Evolutionary conservation across 2,329 filamentous ascomycete species (phyloP), one percentile per base, ranked within the genome.

Genomic region (Penicillium sp.): DNA sequence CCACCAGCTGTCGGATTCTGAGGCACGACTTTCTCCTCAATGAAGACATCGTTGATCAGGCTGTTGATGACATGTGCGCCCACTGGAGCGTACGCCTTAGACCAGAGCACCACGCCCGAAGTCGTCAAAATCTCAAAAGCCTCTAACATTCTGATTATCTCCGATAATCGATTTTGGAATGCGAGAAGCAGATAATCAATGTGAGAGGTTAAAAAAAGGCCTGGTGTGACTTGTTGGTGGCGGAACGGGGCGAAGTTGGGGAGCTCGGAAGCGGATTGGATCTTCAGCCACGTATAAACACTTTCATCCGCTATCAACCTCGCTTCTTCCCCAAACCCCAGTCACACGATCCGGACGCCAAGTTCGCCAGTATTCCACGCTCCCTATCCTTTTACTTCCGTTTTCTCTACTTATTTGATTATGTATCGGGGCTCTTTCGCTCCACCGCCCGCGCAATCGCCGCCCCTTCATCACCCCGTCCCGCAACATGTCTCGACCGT

Each of bases 401-500:
- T 47, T 53, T 40, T 20, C n/a, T 22, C 26, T 43, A 40, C 35
- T 57, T 50, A 59, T 26, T 50, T 55, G 45, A 68, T 38, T 59
- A 97, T 97, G 93, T 93, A 97, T 79, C 89, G 92, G 74, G 82
- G 88, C 72, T 82, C 85, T 53, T 96, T 94, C 79, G 85, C 86
- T 75, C 89, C 92, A 71, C 81, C 83, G 63, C 85, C 85, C 31
- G 85, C 86, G 58, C 85, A 87, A 67, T 96, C 92, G 72, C 93
- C 92, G 72, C 92, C 93, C 64, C 86, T 97, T 67, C 94, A 97
- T 77, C 94, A 97, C 74, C 94, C 94, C 56, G 92, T 97, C 57
- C 94, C 94, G 60, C 94, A 99, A 77, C 94, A 99, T 82, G 93
- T 97, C 69, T 97, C 94, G 71, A 96, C 92, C 56, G 94, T 99